Evolutionary conservation across 768 basidiomycete species (phyloP), one percentile per base, ranked within the genome.

Genomic region (Leccinum ochraceum): DNA sequence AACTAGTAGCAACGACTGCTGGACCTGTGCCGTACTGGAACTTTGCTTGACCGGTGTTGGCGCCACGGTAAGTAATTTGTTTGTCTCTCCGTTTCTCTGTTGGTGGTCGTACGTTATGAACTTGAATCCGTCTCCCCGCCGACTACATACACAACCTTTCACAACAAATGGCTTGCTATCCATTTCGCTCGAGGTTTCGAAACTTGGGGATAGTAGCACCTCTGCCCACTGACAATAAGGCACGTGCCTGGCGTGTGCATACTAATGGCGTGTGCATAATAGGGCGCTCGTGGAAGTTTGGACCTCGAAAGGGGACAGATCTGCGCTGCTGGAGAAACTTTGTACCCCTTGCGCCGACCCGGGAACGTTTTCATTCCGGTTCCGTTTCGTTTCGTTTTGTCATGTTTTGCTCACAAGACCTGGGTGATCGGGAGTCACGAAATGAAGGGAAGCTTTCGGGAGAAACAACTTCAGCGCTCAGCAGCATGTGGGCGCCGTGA

Each of bases 211-310:
- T 20, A 11, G n/a, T 20, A 44, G 44, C 44, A 10, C 1, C 3
- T n/a, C n/a, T n/a, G 17, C 10, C 9, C 10, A 51, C 2, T 44
- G 44, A 46, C 44, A 17, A 63, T 57, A 57, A 22, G 30, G 17
- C 2, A 17, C 4, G 37, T 63, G 58, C 57, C 52, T 54, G 46
- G 61, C 39, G 39, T 53, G 50, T 56, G 66, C 61, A 46, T 32
- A n/a, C n/a, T n/a, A 49, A 51, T 54, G 46, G 61, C 39, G 39
- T 53, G 34, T 56, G 66, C 61, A 46, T 32, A 49, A 50, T 53
- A 49, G n/a, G 44, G 44, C 44, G 17, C 44, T 20, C 44, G 44
- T 46, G 44, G n/a, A 46, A 20, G 44, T 20, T 46, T 44, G 44
- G 44, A 20, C 10, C 11, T 46, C 20, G 2, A 46, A 20, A 46